Conservation (phyloP, 805 yeast species). For the Metschnikowia gruessii region DNA sequence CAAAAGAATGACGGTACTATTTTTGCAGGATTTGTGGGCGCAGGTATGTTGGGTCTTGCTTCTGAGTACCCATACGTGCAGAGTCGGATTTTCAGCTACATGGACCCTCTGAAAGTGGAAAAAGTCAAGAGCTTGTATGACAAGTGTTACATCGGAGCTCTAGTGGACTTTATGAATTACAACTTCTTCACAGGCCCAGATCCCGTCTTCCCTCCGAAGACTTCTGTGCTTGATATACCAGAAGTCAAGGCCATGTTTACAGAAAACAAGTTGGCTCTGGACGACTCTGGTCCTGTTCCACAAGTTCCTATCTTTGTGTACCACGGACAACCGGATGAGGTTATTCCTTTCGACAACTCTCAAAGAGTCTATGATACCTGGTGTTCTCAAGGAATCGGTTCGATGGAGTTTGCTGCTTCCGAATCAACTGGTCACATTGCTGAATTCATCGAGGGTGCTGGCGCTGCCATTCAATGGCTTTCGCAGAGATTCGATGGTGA, state of each 20-base stretch:
- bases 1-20: no score
- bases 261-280: constrained; percentile 9
- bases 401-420: constrained; percentile 29
- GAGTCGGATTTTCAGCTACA: no score
- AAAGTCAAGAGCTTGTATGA: no score
- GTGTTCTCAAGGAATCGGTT: constrained; percentile 29
- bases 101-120: no score
- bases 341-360: constrained; percentile 22
- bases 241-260: constrained; percentile 5
- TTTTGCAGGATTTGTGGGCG: no score
- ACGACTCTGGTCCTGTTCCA: constrained; percentile 16
- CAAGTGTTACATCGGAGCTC: no score
- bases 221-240: constrained; percentile 5
- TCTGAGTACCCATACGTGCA: no score
- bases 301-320: constrained; percentile 26
- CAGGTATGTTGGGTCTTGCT: no score
- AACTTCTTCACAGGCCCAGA: constrained; percentile 8
- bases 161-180: background rate
- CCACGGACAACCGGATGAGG: constrained; percentile 24
- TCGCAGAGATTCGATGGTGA: constrained; percentile 12
- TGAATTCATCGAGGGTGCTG: constrained; percentile 18
- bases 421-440: constrained; percentile 26
- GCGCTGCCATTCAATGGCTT: constrained; percentile 15
- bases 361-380: constrained; percentile 25
- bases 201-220: constrained; percentile 10